Evolutionary conservation across 2,329 filamentous ascomycete species (phyloP).

Genomic region (Fusarium sp.): DNA sequence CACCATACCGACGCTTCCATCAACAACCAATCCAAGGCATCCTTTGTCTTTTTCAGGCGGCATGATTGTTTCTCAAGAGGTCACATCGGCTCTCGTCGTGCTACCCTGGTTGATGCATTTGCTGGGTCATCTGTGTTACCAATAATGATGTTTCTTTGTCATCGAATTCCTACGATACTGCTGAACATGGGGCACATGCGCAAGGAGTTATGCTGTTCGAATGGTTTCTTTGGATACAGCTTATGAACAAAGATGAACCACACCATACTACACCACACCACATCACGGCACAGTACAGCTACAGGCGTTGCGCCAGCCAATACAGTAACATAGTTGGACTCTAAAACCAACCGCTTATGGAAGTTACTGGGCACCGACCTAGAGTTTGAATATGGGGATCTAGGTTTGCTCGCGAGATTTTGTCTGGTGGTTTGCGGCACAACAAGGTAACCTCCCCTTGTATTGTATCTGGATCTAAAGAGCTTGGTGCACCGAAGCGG

Average conservation of each 20-base stretch:
- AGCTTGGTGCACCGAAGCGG: constrained; percentile 25
- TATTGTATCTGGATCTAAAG: constrained; percentile 43
- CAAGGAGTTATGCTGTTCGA: too few relatives aligned
- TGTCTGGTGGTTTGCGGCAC: too few relatives aligned
- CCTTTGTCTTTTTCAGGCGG: constrained; percentile 14
- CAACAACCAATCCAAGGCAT: constrained; percentile 19
- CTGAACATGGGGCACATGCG: too few relatives aligned
- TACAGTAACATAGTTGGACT: constrained; percentile 11
- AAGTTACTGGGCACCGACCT: too few relatives aligned
- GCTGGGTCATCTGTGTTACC: constrained; percentile 28
- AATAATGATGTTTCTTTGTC: constrained; percentile 19
- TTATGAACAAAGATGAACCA: constrained; percentile 7
- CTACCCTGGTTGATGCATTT: constrained; percentile 30
- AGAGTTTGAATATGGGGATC: neutral
- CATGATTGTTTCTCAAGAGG: constrained; percentile 33
- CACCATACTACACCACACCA: too few relatives aligned
- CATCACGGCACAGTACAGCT: too few relatives aligned
- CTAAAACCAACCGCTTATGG: neutral
- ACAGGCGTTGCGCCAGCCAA: neutral
- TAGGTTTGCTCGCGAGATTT: neutral
- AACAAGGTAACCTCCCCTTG: constrained; percentile 27
- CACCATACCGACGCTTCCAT: constrained; percentile 34
- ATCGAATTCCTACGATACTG: constrained; percentile 34
- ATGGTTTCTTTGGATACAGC: too few relatives aligned
- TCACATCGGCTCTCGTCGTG: constrained; percentile 33